These are phyloP conservation scores for Raddia guianensis DNA, from an alignment of 176 grass and related monocot genomes.

Conservation along the genomic window DNA sequence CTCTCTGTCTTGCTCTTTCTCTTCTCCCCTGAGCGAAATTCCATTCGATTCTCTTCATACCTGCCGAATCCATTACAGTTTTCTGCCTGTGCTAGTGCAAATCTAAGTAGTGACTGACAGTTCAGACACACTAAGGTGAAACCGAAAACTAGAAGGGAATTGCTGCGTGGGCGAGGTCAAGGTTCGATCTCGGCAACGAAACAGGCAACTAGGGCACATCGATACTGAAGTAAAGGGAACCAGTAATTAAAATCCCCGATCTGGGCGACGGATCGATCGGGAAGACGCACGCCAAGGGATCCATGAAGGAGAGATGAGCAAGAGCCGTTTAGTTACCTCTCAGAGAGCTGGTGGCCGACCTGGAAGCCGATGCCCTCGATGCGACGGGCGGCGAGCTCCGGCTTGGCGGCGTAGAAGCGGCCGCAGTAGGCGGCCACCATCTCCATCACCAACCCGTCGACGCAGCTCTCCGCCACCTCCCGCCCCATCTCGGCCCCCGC, in stretches of 20 bases:
- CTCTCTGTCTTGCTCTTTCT: too few species aligned
- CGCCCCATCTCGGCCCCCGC: constrained; percentile 49
- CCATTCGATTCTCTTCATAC: too few species aligned
- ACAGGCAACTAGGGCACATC: neutral
- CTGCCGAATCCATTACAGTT: too few species aligned
- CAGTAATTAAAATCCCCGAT: neutral
- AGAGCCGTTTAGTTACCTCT: constrained; percentile 55
- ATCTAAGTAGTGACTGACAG: neutral
- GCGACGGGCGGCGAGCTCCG: constrained; percentile 87
- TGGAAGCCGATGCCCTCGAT: constrained; percentile 97
- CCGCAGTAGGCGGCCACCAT: constrained; percentile 86
- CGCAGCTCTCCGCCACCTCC: constrained; percentile 93
- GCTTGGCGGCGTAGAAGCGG: constrained; percentile 81
- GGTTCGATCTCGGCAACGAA: constrained; percentile 8
- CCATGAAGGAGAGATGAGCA: neutral
- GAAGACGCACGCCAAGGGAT: neutral
- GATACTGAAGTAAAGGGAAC: neutral
- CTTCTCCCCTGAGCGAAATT: too few species aligned
- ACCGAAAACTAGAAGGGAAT: neutral
- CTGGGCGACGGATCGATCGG: neutral
- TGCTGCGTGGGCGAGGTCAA: neutral
- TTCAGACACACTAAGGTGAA: neutral
- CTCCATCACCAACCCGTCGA: constrained; percentile 82
- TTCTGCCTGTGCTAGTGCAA: neutral
- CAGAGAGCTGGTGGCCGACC: constrained; percentile 90